Base-by-base conservation (phyloP, 2,329 filamentous ascomycete genomes). In the Plectosphaerella sp. region DNA sequence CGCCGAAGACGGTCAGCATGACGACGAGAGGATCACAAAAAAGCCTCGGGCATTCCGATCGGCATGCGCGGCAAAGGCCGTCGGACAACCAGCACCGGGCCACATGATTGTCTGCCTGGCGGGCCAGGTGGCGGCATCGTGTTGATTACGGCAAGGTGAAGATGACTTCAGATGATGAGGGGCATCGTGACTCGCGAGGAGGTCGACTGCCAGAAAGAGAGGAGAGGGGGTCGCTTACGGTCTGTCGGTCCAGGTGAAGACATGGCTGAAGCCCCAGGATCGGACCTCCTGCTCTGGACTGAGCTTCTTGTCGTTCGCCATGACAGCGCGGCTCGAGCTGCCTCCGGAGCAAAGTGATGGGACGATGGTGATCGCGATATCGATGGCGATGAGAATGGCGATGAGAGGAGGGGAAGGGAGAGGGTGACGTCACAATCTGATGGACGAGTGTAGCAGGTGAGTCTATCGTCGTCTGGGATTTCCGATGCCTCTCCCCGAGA, bases 201-300 rank as follows among this genome's bases (percentile, higher is more conserved):
- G 43, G 52, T 41, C 28, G 28, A 18, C 15, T 50, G 33, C 22
- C 35, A 52, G 37, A 35, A 47, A 14, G 33, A 33, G 37, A 50
- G 8, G 43, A 50, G 8, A 41, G 24, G 47, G 42, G 14, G 35
- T 47, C 25, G 77, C 82, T 64, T 77, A 89, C 86, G 84, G 82
- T 20, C 74, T 71, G 67, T 90, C 87, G 8, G 78, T 83, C 86
- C 87, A 90, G 3, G 85, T 89, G 57, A 88, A 88, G 62, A 88
- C 85, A 48, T 83, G 75, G 3, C 65, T 59, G 63, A 89, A 91
- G 2, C 87, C 87, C 86, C 87, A 89, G 2, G 79, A 81, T 36
- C 75, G 75, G 24, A 90, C 86, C 61, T 87, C 72, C 48, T 72
- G 69, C 64, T 90, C 86, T 37, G 73, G 72, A 41, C 80, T 73